These are phyloP conservation scores for Epichloe gansuensis DNA, from an alignment of 2,329 filamentous ascomycete genomes.

Conservation along the genomic window DNA sequence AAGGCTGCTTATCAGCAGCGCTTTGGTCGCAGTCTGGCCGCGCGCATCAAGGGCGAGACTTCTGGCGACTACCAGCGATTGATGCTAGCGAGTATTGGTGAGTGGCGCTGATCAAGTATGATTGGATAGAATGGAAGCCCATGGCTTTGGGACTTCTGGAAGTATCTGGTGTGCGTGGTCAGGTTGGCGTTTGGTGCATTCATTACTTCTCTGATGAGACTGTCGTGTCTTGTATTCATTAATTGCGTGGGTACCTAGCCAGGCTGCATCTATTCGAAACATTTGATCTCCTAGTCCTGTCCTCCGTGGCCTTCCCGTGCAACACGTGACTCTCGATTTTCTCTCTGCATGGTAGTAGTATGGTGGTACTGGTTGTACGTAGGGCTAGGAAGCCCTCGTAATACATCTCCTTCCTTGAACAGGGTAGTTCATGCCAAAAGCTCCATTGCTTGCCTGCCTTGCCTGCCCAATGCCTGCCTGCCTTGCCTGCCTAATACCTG, in stretches of 20 bases:
- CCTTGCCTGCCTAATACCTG: too few relatives aligned
- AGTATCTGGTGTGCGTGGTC: background rate
- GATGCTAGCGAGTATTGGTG: slow-evolving; percentile 57
- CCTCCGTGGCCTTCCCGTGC: too few relatives aligned
- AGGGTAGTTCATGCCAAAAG: too few relatives aligned
- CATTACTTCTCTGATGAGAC: background rate
- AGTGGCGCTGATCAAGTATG: slow-evolving; percentile 14
- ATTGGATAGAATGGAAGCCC: background rate
- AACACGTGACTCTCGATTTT: too few relatives aligned
- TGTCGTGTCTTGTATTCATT: background rate
- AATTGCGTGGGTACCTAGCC: background rate
- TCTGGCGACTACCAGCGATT: slow-evolving; percentile 70
- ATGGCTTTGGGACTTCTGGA: background rate
- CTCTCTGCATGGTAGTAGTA: too few relatives aligned
- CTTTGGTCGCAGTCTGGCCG: slow-evolving; percentile 54
- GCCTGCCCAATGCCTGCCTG: too few relatives aligned
- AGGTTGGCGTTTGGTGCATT: background rate
- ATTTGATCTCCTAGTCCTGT: background rate
- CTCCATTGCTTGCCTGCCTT: too few relatives aligned
- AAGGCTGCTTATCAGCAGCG: slow-evolving; percentile 64
- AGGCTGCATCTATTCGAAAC: background rate
- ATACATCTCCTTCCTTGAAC: too few relatives aligned
- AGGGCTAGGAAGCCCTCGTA: background rate
- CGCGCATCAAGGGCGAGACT: slow-evolving; percentile 69
- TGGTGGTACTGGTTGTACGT: too few relatives aligned